Percentiles rank a stretch among this genome's conserved stretches.
phyloP scores from a whole-genome alignment of 2,329 filamentous ascomycete species.

The Cercospora zeina region DNA sequence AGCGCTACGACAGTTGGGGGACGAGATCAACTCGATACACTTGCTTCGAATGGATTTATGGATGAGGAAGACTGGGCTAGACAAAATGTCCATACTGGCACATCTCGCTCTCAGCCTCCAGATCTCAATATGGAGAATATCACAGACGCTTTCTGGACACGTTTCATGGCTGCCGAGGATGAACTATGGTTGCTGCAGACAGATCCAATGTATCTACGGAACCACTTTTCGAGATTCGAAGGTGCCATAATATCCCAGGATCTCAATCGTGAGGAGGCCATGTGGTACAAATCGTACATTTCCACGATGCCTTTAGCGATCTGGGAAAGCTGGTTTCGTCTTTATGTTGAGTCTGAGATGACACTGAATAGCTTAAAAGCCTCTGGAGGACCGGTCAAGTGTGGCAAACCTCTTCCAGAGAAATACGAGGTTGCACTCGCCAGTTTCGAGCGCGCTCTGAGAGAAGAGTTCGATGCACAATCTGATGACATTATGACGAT shows the following conservation, averaged over 20 bases:
- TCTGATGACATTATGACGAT: neutral
- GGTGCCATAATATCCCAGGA: too few species aligned
- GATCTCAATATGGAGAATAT: slow-evolving; percentile 25
- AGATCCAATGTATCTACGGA: slow-evolving; percentile 21
- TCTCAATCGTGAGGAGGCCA: too few species aligned
- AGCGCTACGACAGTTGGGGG: neutral
- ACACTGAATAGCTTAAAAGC: neutral
- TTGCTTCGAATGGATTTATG: neutral
- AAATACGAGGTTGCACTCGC: slow-evolving; percentile 2
- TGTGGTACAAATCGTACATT: neutral
- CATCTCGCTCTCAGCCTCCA: slow-evolving; percentile 26
- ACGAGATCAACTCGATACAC: neutral
- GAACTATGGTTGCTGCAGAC: slow-evolving; percentile 36
- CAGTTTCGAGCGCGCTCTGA: slow-evolving; percentile 2
- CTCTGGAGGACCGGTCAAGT: neutral
- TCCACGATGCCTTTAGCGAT: neutral
- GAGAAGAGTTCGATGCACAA: neutral
- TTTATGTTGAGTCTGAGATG: neutral
- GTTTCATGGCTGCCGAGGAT: slow-evolving; percentile 29
- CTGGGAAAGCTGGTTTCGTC: slow-evolving; percentile 3
- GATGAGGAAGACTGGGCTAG: neutral
- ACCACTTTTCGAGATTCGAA: neutral
- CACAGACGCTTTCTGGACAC: slow-evolving; percentile 17
- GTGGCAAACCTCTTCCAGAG: neutral
- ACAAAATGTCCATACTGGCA: neutral